A percentile compares a stretch with the other conserved stretches of the same genome.
Conservation (phyloP, 257 asterid genomes). For the Leptodermis oblonga region DNA sequence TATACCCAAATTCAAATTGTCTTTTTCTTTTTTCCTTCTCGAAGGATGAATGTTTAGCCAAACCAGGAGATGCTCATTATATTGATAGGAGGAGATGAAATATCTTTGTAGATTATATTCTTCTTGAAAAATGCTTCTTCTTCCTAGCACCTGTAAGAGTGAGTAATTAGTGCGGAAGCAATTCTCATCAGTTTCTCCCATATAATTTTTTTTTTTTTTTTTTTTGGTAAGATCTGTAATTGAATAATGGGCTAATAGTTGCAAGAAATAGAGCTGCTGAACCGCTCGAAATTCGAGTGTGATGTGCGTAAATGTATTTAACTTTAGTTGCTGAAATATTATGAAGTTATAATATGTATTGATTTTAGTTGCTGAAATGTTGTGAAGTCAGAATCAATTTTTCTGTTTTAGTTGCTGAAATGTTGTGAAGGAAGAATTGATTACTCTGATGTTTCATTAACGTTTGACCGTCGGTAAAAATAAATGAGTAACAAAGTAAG, state of each 20-base stretch:
- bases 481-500: no score
- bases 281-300: neutral
- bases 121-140: conserved; percentile 2
- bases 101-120: neutral
- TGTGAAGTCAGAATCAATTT: no score
- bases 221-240: conserved; percentile 11
- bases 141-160: conserved; percentile 3
- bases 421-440: no score
- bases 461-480: no score
- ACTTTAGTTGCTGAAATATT: neutral
- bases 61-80: neutral
- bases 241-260: conserved; percentile 8
- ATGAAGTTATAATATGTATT: neutral
- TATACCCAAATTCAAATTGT: conserved; percentile 18
- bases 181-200: neutral
- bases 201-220: neutral
- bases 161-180: conserved; percentile 10
- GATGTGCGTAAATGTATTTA: neutral
- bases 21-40: neutral
- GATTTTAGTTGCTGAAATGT: no score
- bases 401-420: no score
- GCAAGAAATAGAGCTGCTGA: neutral
- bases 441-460: no score
- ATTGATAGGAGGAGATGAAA: neutral
- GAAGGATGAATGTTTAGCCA: conserved; percentile 5